phyloP scores from a whole-genome alignment of 2,329 filamentous ascomycete genomes.

The Boeremia exigua region DNA sequence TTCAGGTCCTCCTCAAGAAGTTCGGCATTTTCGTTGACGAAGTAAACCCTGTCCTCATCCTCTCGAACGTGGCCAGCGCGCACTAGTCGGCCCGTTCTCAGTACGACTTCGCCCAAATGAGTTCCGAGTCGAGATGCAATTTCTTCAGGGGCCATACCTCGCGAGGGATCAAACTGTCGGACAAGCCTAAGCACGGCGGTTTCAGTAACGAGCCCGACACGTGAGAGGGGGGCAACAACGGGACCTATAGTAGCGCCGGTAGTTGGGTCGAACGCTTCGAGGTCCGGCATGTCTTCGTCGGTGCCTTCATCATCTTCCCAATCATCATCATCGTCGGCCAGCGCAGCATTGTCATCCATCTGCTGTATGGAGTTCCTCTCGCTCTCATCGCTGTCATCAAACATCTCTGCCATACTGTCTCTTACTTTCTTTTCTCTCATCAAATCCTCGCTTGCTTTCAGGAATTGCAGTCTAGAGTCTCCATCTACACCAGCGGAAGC shows the following conservation, averaged over 20 bases:
- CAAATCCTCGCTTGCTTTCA: too few relatives aligned
- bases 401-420: too few relatives aligned
- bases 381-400: too few relatives aligned
- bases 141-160: neutral
- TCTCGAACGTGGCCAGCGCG: neutral
- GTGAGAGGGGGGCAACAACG: neutral
- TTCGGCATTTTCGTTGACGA: neutral
- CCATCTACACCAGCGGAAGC: too few relatives aligned
- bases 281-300: constrained; percentile 8
- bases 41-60: neutral
- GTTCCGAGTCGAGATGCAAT: neutral
- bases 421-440: too few relatives aligned
- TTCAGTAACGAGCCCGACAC: neutral
- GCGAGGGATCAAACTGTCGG: neutral
- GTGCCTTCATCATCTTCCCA: neutral
- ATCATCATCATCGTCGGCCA: neutral
- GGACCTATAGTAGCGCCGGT: neutral
- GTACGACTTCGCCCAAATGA: neutral
- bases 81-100: neutral
- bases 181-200: neutral
- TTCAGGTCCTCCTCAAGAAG: neutral
- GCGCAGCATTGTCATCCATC: too few relatives aligned
- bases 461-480: too few relatives aligned
- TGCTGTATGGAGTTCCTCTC: too few relatives aligned
- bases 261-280: neutral